Evolutionary conservation across 2,329 filamentous ascomycete genomes (phyloP).

Genomic region (Lasiodiplodia sp.): DNA sequence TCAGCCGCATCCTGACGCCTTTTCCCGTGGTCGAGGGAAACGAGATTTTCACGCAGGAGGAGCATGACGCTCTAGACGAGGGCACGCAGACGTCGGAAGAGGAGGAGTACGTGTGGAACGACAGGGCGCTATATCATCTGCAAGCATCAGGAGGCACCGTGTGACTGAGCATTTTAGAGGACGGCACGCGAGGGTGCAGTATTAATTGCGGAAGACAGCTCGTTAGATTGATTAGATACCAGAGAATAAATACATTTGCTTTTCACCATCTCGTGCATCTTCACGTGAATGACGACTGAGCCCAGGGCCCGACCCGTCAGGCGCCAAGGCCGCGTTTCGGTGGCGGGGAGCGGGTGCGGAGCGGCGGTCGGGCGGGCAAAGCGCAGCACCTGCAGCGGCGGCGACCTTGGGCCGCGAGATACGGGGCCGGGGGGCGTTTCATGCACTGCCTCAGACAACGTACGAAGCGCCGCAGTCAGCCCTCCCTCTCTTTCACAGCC

Average conservation of each 20-base stretch:
- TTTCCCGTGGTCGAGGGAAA: constrained; percentile 49
- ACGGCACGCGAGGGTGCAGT: constrained; percentile 14
- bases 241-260: neutral
- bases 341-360: constrained; percentile 26
- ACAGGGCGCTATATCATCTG: constrained; percentile 37
- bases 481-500: neutral
- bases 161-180: constrained; percentile 10
- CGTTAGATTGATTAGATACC: constrained; percentile 22
- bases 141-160: constrained; percentile 34
- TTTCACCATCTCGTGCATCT: neutral
- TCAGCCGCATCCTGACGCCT: constrained; percentile 47
- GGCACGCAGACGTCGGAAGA: constrained; percentile 22
- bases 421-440: constrained; percentile 1
- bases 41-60: constrained; percentile 50
- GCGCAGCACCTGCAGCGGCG: neutral
- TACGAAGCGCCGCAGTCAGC: constrained; percentile 3
- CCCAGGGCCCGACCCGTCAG: neutral
- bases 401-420: constrained; percentile 1
- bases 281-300: neutral
- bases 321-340: constrained; percentile 19
- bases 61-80: constrained; percentile 44
- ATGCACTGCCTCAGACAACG: constrained; percentile 1
- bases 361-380: constrained; percentile 9
- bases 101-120: constrained; percentile 39
- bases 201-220: neutral